phyloP scores from a whole-genome alignment of 1,284 basidiomycete species.

The Rhodotorula glutinis region DNA sequence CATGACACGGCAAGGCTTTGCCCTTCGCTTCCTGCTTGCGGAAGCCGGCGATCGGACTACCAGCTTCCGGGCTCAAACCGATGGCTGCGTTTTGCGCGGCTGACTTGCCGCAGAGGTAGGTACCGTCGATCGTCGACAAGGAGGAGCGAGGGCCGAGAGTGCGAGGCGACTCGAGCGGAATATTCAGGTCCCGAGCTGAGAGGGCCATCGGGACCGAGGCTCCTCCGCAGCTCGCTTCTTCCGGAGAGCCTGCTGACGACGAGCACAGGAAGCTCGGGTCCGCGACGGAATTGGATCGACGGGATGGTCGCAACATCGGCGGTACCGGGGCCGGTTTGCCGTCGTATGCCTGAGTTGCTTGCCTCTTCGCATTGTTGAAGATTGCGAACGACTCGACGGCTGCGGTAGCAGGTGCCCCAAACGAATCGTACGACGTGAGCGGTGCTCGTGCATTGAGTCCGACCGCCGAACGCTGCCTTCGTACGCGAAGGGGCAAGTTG shows the following conservation, averaged over 20 bases:
- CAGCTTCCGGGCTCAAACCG: slow-evolving; percentile 28
- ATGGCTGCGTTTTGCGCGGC: slow-evolving; percentile 5
- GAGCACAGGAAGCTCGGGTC: slow-evolving; percentile 14
- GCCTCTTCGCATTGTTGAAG: slow-evolving; percentile 34
- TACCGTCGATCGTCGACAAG: slow-evolving; percentile 6
- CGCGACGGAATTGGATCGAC: slow-evolving; percentile 37
- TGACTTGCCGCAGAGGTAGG: slow-evolving; percentile 9
- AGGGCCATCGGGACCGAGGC: not conserved
- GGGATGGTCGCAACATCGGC: slow-evolving; percentile 5
- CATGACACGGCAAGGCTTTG: slow-evolving; percentile 90
- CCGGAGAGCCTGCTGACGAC: not conserved
- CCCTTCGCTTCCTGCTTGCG: slow-evolving; percentile 89
- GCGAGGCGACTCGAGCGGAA: slow-evolving; percentile 24
- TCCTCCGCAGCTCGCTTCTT: not conserved
- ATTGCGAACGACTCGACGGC: slow-evolving; percentile 5
- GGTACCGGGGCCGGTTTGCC: slow-evolving; percentile 25
- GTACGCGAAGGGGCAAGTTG: slow-evolving; percentile 9
- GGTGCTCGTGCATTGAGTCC: slow-evolving; percentile 19
- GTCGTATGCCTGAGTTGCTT: slow-evolving; percentile 29
- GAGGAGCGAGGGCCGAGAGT: slow-evolving; percentile 3
- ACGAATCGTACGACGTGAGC: slow-evolving; percentile 1
- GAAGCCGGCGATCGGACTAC: slow-evolving; percentile 62
- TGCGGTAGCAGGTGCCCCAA: not conserved
- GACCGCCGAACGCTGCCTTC: slow-evolving; percentile 19
- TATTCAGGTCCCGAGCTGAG: slow-evolving; percentile 13